Conservation (phyloP, 208 protist genomes). For the Trypanosoma avium region DNA sequence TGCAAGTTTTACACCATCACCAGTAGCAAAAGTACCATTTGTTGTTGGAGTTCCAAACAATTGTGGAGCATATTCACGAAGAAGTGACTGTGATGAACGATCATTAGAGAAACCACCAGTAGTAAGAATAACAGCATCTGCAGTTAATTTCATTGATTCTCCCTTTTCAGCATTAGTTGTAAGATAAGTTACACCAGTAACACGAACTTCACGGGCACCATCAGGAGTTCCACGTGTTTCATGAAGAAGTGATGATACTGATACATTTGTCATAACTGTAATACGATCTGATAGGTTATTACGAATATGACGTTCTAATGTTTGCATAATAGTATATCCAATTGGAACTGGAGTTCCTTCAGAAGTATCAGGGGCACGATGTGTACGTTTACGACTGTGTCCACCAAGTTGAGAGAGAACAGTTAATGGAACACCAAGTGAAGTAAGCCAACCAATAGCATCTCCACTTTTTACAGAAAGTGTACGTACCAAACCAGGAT, state of each 20-base stretch:
- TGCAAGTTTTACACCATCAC: conserved; percentile 81
- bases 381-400: conserved; percentile 80
- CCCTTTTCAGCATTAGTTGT: conserved; percentile 19
- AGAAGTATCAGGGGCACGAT: conserved; percentile 68
- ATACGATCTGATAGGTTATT: conserved; percentile 45
- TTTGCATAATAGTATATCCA: conserved; percentile 90
- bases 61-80: conserved; percentile 78
- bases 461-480: conserved; percentile 77
- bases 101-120: conserved; percentile 89
- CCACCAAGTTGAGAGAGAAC: conserved; percentile 92
- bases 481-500: conserved; percentile 79
- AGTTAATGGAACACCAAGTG: conserved; percentile 81
- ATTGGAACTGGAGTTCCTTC: conserved; percentile 84
- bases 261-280: conserved; percentile 63
- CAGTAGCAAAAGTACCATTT: conserved; percentile 87
- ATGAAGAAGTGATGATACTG: conserved; percentile 48
- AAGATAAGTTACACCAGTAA: conserved; percentile 56
- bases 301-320: conserved; percentile 77
- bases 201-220: conserved; percentile 43
- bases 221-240: conserved; percentile 33
- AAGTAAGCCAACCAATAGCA: conserved; percentile 76
- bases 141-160: conserved; percentile 36
- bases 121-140: conserved; percentile 82
- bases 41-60: conserved; percentile 83
- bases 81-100: conserved; percentile 47